Percentiles rank a stretch among this genome's conserved stretches.
These are phyloP conservation scores for Patellaria atrata DNA, from an alignment of 495 filamentous ascomycete species.

Conservation along the genomic window DNA sequence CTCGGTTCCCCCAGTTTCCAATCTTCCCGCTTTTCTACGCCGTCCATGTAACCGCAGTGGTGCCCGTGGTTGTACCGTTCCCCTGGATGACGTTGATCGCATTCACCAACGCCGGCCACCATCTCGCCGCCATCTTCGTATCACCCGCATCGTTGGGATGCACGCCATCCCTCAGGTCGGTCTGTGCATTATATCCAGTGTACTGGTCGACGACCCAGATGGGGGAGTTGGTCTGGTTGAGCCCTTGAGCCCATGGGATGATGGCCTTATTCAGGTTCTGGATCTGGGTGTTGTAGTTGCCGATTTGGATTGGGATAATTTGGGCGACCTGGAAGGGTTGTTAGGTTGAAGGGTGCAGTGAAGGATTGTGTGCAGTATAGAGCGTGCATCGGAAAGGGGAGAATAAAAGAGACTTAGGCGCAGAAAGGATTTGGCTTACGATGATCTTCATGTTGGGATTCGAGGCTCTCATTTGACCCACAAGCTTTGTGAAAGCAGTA, in stretches of 20 bases:
- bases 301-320: slow-evolving; percentile 35
- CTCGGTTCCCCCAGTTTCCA: too few relatives aligned
- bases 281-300: slow-evolving; percentile 27
- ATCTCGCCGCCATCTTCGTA: slow-evolving; percentile 32
- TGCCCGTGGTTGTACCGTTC: too few relatives aligned
- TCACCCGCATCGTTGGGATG: slow-evolving; percentile 35
- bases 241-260: slow-evolving; percentile 29
- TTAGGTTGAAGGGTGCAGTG: slow-evolving; percentile 1
- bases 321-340: slow-evolving; percentile 31
- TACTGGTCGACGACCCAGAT: slow-evolving; percentile 39
- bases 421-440: slow-evolving; percentile 22
- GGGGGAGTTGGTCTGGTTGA: slow-evolving; percentile 34
- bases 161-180: slow-evolving; percentile 34
- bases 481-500: slow-evolving; percentile 32
- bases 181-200: slow-evolving; percentile 29
- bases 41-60: too few relatives aligned
- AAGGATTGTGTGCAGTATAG: too few relatives aligned
- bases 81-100: too few relatives aligned
- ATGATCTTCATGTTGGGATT: slow-evolving; percentile 39
- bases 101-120: slow-evolving; percentile 32
- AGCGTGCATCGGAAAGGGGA: too few relatives aligned
- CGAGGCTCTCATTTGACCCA: slow-evolving; percentile 31
- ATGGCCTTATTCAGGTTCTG: slow-evolving; percentile 36
- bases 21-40: too few relatives aligned
- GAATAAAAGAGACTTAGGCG: not conserved